Base-by-base conservation (phyloP, 805 yeast species). In the Cyberlindnera veronae region DNA sequence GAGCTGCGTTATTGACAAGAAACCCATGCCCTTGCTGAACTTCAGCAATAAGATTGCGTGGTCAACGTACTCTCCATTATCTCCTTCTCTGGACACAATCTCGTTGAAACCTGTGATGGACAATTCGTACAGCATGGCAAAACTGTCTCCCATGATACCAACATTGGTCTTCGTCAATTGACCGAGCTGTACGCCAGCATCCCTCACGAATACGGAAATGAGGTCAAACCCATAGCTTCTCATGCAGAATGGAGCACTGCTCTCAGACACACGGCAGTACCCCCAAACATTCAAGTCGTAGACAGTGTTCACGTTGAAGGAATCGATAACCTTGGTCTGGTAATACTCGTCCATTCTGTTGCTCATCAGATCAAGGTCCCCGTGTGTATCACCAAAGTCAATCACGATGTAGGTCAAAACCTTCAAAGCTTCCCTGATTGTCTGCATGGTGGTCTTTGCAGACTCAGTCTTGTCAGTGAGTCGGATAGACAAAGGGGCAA, bases 101-200 rank as follows among this genome's bases (percentile, higher is more conserved):
- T 60, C 42, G 26, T 45, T 50, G 32, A 57, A 47, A 1, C 59
- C 61, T n/a, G 54, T 45, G 16, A 67, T 49, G 2, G 62, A 53
- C 17, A 62, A 58, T 16, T 64, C 63, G 51, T 68, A 72, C 1
- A 70, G 67, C 10, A 57, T 48, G 12, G 65, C 68, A 42, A 73
- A 61, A 18, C 72, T 62, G 16, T 66, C 60, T 3, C 75, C 72
- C 46, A 70, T 56, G 10, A 51, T 54, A 3, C 55, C 56, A 5
- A 71, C 59, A 46, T 71, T 64, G 6, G 69, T 64, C 34, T 62
- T 61, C 4, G 77, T 66, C 19, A 69, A 54, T 19, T 55, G 53
- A 9, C 69, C 72, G 29, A 73, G 56, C 46, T 71, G 77, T 3
- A 58, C 60, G 4, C 77, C 79, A 11, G 78, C 64, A 55, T 77